A percentile compares a stretch with the other conserved stretches of the same genome.
These are phyloP conservation scores for Sodiomyces alkalinus DNA, from an alignment of 2,329 filamentous ascomycete species.

Conservation along the genomic window DNA sequence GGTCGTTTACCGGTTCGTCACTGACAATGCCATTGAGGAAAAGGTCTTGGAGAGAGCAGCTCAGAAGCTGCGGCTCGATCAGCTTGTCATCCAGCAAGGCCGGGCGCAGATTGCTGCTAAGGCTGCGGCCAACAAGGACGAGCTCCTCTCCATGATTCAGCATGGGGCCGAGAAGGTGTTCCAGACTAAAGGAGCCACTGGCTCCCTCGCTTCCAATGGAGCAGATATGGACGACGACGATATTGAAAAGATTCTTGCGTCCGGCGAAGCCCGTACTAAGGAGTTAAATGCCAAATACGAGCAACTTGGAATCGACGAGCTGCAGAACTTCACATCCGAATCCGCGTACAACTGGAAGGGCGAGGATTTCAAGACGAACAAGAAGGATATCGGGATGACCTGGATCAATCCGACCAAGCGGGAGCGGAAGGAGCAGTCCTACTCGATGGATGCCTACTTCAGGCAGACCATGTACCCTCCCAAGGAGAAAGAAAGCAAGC, in stretches of 20 bases:
- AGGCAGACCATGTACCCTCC: conserved; percentile 67
- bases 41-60: conserved; percentile 94
- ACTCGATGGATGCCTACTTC: conserved; percentile 99
- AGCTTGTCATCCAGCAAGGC: conserved; percentile 95
- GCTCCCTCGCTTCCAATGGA: conserved; percentile 40
- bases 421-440: conserved; percentile 94
- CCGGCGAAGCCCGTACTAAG: conserved; percentile 79
- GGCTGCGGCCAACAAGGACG: conserved; percentile 87
- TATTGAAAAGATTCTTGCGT: conserved; percentile 74
- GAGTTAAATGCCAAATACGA: conserved; percentile 89
- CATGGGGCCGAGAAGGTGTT: conserved; percentile 96
- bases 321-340: conserved; percentile 96
- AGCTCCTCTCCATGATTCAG: conserved; percentile 94
- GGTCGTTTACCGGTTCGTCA: conserved; percentile 89
- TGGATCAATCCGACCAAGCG: conserved; percentile 99
- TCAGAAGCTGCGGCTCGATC: conserved; percentile 89
- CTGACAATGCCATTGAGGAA: conserved; percentile 95
- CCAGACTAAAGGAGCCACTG: conserved; percentile 52
- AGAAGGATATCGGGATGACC: conserved; percentile 80
- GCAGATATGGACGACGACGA: conserved; percentile 68
- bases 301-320: conserved; percentile 87
- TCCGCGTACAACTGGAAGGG: conserved; percentile 99
- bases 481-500: conserved; percentile 79
- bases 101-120: conserved; percentile 83
- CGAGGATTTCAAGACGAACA: conserved; percentile 80